A percentile compares a stretch with the other conserved stretches of the same genome.
These are phyloP conservation scores for Leishmania arabica DNA, from an alignment of 208 protist species.

Conservation along the genomic window DNA sequence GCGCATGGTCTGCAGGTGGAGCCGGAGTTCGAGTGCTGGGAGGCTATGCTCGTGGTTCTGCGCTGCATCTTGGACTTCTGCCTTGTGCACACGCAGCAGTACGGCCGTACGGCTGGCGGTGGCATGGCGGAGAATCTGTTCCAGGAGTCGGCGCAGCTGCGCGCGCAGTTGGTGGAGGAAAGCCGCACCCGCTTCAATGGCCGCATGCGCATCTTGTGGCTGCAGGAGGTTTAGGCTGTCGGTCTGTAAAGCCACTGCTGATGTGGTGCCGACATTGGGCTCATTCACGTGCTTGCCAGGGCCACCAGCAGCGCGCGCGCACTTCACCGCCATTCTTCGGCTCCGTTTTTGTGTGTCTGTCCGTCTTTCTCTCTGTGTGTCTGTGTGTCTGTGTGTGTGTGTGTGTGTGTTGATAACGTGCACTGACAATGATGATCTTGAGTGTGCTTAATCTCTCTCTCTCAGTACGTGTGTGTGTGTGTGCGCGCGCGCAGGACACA, in stretches of 20 bases:
- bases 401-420: not conserved
- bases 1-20: slow-evolving; percentile 34
- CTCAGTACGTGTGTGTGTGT: slow-evolving; percentile 1
- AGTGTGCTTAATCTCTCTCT: not conserved
- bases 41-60: slow-evolving; percentile 70
- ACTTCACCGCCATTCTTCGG: not conserved
- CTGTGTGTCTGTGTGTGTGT: not conserved
- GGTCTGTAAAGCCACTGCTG: not conserved
- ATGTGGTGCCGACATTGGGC: not conserved
- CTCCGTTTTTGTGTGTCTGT: not conserved
- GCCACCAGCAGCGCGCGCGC: not conserved
- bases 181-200: slow-evolving; percentile 73
- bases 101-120: slow-evolving; percentile 33
- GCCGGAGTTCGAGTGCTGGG: slow-evolving; percentile 91
- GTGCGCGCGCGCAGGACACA: not conserved
- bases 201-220: slow-evolving; percentile 83
- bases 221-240: slow-evolving; percentile 66
- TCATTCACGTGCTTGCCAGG: not conserved
- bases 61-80: slow-evolving; percentile 76
- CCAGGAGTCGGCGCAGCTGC: slow-evolving; percentile 53
- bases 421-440: not conserved
- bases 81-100: slow-evolving; percentile 60
- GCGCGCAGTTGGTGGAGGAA: slow-evolving; percentile 73
- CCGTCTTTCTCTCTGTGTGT: not conserved
- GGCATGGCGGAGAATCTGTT: slow-evolving; percentile 59